Base-by-base conservation (phyloP, 805 yeast species). In the Yarrowia sp. region DNA sequence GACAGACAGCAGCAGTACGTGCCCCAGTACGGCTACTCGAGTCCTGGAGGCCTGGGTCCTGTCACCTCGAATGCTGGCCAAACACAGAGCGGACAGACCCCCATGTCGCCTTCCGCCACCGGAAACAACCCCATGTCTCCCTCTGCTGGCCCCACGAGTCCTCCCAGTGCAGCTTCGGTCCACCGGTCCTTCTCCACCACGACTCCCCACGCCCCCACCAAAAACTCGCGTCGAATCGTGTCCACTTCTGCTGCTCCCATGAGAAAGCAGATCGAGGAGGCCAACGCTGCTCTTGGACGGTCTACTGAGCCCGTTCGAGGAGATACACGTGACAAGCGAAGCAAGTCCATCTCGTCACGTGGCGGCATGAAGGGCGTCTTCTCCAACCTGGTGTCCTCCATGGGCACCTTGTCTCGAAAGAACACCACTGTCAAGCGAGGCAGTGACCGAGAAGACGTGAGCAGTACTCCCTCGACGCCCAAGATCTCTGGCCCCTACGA, bases 401-500 rank as follows among this genome's bases (percentile, higher is more conserved):
- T 49, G 67, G 67, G 67, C 41, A 63, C 61, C 7, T 53, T 52
- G 5, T 50, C 50, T n/a, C 43, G 70, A 42, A 48, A 52, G 46
- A 41, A 48, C 36, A 56, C 69, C 8, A 26, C 68, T 5, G 69
- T 48, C 5, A 16, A 53, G 14, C 26, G 42, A 5, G 36, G 53
- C 10, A 26, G 32, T 26, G 32, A 26, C 2, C 32, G 32, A 26
- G 68, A 46, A 10, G 38, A 36, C 22, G 53, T 32, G 5, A 49
- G 38, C 22, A 48, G 56, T 40, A 16, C 65, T 2, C 65, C 70
- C 3, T 50, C 65, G n/a, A 40, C 71, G 16, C 71, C 75, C 19
- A 87, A 87, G 72, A 95, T 94, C 64, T 90, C 97, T n/a, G 88
- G 92, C 0, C 99, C 99, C 0, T 92, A 89, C 77, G 92, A 91